Percentiles rank a stretch among this genome's conserved stretches.
Evolutionary conservation across 1,139 yeast genomes (phyloP).

Genomic region (Scheffersomyces insectosa): DNA sequence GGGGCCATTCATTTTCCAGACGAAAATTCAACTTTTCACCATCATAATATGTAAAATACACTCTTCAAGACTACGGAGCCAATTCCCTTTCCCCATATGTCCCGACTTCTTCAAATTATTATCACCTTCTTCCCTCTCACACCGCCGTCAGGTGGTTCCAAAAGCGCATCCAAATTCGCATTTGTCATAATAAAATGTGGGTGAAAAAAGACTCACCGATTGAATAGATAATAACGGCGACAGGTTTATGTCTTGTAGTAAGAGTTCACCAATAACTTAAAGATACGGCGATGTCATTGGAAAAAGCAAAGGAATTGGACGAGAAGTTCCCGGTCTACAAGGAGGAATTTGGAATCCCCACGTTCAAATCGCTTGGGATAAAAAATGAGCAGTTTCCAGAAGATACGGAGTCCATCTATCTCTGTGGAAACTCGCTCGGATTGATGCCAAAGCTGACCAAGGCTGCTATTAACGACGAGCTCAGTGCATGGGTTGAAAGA

Average conservation of each 20-base stretch:
- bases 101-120: no score
- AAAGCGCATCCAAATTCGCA: no score
- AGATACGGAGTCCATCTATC: conserved; percentile 43
- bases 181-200: no score
- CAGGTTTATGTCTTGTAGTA: neutral
- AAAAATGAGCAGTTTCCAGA: conserved; percentile 13
- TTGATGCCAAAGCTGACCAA: conserved; percentile 74
- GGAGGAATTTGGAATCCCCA: conserved; percentile 58
- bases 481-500: conserved; percentile 76
- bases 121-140: no score
- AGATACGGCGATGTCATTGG: conserved; percentile 12
- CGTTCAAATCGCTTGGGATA: conserved; percentile 54
- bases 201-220: no score
- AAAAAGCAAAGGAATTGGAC: conserved; percentile 32
- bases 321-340: conserved; percentile 34
- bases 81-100: no score
- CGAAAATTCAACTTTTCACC: no score
- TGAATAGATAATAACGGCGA: no score
- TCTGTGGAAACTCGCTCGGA: conserved; percentile 92
- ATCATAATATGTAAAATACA: no score
- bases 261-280: neutral
- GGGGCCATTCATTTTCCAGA: no score
- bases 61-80: no score
- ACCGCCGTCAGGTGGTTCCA: no score
- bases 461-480: conserved; percentile 59